phyloP scores from a whole-genome alignment of 2,329 filamentous ascomycete genomes.

The Ophiostoma himal-ulmi region DNA sequence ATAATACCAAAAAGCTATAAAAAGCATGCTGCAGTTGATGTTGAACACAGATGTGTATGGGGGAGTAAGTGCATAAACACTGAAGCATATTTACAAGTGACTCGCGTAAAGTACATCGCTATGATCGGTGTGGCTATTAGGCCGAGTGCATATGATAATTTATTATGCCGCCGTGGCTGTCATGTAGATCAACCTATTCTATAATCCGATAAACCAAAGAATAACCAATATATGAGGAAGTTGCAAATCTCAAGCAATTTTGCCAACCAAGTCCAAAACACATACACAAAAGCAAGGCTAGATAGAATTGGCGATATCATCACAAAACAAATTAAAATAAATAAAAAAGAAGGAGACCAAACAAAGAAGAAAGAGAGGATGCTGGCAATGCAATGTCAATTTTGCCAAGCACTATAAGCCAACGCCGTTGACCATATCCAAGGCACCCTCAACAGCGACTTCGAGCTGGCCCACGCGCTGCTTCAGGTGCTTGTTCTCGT shows the following conservation, averaged over 20 bases:
- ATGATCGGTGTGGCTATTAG: neutral
- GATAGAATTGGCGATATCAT: neutral
- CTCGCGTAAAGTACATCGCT: neutral
- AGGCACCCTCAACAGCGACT: conserved; percentile 53
- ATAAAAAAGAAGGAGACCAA: neutral
- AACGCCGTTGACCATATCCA: conserved; percentile 55
- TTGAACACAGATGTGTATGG: no score
- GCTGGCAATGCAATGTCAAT: conserved; percentile 20
- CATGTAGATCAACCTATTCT: neutral
- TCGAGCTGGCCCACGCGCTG: conserved; percentile 54
- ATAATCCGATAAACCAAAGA: neutral
- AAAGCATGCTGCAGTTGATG: neutral
- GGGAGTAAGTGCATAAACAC: no score
- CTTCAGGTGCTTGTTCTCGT: conserved; percentile 59
- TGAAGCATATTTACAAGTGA: neutral
- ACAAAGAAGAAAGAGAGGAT: neutral
- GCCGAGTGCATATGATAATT: neutral
- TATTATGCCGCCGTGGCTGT: neutral
- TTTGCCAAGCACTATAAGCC: conserved; percentile 36
- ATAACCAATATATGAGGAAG: neutral
- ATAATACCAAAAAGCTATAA: conserved; percentile 7
- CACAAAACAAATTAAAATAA: neutral
- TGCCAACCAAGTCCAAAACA: neutral
- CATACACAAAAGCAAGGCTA: neutral
- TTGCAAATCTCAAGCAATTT: neutral